Evolutionary conservation across 202 grass and related monocot species (phyloP).

Genomic region (Alloteropsis angusta): DNA sequence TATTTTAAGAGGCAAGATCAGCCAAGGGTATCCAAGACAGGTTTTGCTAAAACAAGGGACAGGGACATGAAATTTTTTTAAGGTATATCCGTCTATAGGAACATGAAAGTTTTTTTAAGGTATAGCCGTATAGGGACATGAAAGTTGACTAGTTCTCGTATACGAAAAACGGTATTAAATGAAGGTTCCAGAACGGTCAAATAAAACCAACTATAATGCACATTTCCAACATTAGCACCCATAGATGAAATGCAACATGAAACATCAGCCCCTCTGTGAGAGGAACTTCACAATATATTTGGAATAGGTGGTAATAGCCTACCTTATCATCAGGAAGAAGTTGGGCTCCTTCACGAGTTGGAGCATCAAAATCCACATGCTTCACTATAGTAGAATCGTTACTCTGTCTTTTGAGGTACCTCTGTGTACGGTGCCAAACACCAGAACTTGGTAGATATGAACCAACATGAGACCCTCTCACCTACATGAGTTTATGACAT

Average conservation of each 20-base stretch:
- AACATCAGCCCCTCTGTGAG: neutral
- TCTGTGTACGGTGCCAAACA: constrained; percentile 93
- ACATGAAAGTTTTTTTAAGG: too few species aligned
- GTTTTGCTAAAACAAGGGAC: neutral
- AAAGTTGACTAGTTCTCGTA: too few species aligned
- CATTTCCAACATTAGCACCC: constrained; percentile 5
- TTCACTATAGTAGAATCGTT: constrained; percentile 66
- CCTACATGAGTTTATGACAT: constrained; percentile 43
- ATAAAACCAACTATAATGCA: neutral
- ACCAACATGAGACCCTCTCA: constrained; percentile 96
- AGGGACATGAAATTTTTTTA: too few species aligned
- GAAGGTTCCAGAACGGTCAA: neutral
- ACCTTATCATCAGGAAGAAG: constrained; percentile 85
- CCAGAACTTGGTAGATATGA: constrained; percentile 96
- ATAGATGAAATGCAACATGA: neutral
- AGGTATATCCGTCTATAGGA: too few species aligned
- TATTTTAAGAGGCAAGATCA: neutral
- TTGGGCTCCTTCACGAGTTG: constrained; percentile 83
- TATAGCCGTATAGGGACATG: too few species aligned
- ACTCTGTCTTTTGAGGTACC: constrained; percentile 61
- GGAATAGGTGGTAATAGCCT: constrained; percentile 16
- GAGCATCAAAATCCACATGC: constrained; percentile 97
- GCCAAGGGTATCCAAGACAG: neutral
- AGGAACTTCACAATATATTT: neutral
- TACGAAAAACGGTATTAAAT: neutral